Evolutionary conservation across 305 asterid species (phyloP).

Genomic region (Fraxinus platypoda): DNA sequence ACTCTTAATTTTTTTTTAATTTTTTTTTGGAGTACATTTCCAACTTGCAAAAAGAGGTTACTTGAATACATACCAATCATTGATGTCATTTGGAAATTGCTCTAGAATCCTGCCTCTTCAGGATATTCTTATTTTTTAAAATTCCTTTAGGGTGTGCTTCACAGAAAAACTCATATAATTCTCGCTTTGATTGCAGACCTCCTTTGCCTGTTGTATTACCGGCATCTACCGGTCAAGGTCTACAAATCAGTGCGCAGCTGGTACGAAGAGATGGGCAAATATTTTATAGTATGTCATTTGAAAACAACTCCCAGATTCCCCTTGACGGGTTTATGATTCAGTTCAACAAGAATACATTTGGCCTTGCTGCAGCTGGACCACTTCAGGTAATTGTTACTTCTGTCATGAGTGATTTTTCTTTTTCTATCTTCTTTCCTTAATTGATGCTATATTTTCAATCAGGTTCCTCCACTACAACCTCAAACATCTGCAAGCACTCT

Average conservation of each 20-base stretch:
- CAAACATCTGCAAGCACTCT: constrained; percentile 78
- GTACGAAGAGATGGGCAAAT: constrained; percentile 82
- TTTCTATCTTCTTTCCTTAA: constrained; percentile 4
- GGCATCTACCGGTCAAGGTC: constrained; percentile 86
- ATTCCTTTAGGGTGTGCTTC: constrained; percentile 20
- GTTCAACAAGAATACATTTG: constrained; percentile 96
- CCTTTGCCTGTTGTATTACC: constrained; percentile 77
- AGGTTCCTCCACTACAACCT: constrained; percentile 85
- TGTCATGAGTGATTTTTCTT: neutral
- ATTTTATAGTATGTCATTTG: constrained; percentile 88
- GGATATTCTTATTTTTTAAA: constrained; percentile 1
- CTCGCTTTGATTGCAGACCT: constrained; percentile 60
- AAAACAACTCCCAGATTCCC: constrained; percentile 72
- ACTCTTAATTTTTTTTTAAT: neutral
- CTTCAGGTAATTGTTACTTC: constrained; percentile 60
- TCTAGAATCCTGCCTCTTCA: neutral
- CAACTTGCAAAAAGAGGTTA: neutral
- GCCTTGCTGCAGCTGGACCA: constrained; percentile 88
- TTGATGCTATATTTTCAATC: constrained; percentile 25
- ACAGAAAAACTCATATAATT: constrained; percentile 19
- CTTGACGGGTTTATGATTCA: constrained; percentile 98
- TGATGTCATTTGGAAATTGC: neutral
- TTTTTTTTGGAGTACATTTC: neutral
- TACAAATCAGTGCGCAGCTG: constrained; percentile 91
- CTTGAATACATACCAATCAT: neutral